phyloP scores from a whole-genome alignment of 2,329 filamentous ascomycete genomes.

The Xylariaceae sp. region DNA sequence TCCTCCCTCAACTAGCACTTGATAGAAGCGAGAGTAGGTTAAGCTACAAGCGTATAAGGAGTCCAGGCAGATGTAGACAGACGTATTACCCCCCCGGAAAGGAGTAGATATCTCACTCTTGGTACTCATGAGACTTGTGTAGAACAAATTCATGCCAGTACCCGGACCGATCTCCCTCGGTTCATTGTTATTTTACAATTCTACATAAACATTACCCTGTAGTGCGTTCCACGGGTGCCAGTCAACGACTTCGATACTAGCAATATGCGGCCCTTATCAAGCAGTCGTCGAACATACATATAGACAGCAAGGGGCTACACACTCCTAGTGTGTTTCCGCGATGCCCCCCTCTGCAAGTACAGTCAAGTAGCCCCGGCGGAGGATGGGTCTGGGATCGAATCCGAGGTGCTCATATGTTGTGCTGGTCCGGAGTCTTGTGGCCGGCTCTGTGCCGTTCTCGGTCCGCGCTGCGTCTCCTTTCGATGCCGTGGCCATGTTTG shows the following conservation, averaged over 20 bases:
- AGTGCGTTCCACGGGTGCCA: background rate
- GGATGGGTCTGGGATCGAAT: slow-evolving; percentile 37
- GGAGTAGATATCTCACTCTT: background rate
- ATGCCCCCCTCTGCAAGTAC: slow-evolving; percentile 23
- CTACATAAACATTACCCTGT: slow-evolving; percentile 3
- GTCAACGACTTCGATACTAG: background rate
- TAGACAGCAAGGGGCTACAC: too few species aligned
- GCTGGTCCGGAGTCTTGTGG: slow-evolving; percentile 24
- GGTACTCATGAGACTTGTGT: background rate
- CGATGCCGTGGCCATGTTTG: slow-evolving; percentile 49
- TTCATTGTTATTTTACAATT: slow-evolving; percentile 7
- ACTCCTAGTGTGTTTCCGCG: slow-evolving; percentile 19
- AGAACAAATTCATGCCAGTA: slow-evolving; percentile 1
- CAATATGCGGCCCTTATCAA: background rate
- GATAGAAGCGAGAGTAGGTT: background rate
- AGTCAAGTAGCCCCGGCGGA: slow-evolving; percentile 38
- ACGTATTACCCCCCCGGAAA: too few species aligned
- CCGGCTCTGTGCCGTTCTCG: slow-evolving; percentile 23
- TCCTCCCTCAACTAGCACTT: background rate
- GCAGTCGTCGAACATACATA: too few species aligned
- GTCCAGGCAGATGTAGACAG: background rate
- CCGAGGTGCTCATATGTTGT: slow-evolving; percentile 40
- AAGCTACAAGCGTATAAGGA: background rate
- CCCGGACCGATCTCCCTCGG: background rate
- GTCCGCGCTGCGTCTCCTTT: slow-evolving; percentile 25